Evolutionary conservation across 2,329 filamentous ascomycete genomes (phyloP), one percentile per base, ranked within the genome.

Genomic region (Pseudogymnoascus sp.): DNA sequence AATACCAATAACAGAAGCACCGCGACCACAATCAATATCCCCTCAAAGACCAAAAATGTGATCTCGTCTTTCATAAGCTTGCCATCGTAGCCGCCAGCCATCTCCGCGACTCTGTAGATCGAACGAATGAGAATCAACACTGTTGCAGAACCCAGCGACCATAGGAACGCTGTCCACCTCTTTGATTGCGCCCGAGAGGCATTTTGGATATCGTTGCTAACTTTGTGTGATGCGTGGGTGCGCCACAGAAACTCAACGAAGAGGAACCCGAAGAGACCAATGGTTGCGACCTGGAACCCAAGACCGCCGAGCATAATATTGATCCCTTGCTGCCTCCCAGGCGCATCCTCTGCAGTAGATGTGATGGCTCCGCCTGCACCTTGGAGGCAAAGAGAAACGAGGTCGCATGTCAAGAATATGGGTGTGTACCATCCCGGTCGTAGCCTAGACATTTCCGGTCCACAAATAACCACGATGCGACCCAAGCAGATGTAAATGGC

Each of bases 251-350:
- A 86, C 67, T 85, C 80, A 61, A 70, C 33, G 9, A 75, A 76
- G 33, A 82, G 73, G 22, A 67, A 25, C 57, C 81, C 78, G 75
- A 88, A 88, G 61, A 78, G 69, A 41, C 77, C 64, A 36, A 86
- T 75, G 4, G 81, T 83, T 62, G 78, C 71, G 43, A 87, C 84
- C 67, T 88, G 85, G 69, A 81, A 82, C 15, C 77, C 71, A 0
- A 88, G 78, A 33, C 86, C 86, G 4, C 82, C 82, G n/a, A 88
- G 77, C 79, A 85, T 85, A 72, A 87, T 80, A 68, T 87, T 75
- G 18, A 53, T 53, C 6, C 47, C 47, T 15, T 14, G 28, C 6
- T 53, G 47, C n/a, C 28, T 28, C 20, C 47, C 47, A 64, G 81
- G 78, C n/a, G 83, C 85, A 0, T 68, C 65, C 1, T 73, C 64